Evolutionary conservation across 768 basidiomycete genomes (phyloP).

Genomic region (Nevesoporus exiguus): DNA sequence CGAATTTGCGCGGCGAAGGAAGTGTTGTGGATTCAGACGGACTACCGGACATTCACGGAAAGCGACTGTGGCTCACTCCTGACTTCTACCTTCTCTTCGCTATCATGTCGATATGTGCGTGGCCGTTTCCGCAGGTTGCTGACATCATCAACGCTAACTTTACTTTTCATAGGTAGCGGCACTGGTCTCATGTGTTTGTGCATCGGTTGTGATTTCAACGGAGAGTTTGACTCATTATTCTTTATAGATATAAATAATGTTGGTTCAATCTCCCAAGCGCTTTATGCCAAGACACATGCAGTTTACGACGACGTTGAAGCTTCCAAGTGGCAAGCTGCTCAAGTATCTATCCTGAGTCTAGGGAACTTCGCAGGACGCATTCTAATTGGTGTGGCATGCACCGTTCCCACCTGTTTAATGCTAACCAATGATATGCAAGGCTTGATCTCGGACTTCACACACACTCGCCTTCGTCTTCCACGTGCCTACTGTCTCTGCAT

Average conservation of each 20-base stretch:
- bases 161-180: constrained; percentile 52
- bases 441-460: constrained; percentile 61
- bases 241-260: constrained; percentile 77
- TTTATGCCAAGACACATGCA: constrained; percentile 57
- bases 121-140: background rate
- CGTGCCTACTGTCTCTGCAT: constrained; percentile 68
- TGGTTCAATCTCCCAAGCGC: constrained; percentile 70
- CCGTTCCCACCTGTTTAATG: background rate
- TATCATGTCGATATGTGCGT: constrained; percentile 57
- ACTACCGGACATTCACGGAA: constrained; percentile 52
- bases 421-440: constrained; percentile 37
- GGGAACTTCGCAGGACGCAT: constrained; percentile 81
- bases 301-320: constrained; percentile 67
- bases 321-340: constrained; percentile 73
- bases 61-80: constrained; percentile 42
- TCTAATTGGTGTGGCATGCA: constrained; percentile 51
- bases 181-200: constrained; percentile 72
- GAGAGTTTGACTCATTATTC: background rate
- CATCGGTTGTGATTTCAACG: background rate
- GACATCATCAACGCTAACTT: background rate
- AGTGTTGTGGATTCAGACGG: constrained; percentile 19
- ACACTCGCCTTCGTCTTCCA: constrained; percentile 54
- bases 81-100: constrained; percentile 66
- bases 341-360: constrained; percentile 80
- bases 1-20: background rate